phyloP scores from a whole-genome alignment of 257 asterid species.

The Solanum raphanifolium region DNA sequence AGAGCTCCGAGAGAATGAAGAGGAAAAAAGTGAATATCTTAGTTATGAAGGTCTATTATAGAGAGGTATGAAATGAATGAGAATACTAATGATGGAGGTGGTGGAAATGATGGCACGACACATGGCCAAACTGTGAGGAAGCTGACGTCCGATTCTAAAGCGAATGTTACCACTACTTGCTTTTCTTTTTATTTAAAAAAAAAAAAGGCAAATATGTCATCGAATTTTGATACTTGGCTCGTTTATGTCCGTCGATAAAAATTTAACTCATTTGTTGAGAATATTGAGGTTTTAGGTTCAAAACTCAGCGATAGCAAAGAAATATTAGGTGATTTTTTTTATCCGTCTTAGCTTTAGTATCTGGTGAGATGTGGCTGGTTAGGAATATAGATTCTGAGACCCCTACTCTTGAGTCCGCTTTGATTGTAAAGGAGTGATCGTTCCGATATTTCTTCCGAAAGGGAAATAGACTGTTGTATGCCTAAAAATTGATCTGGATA shows the following conservation, averaged over 20 bases:
- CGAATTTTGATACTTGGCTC: too few relatives aligned
- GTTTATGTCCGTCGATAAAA: too few relatives aligned
- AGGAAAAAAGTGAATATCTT: background rate
- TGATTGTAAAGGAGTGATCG: too few relatives aligned
- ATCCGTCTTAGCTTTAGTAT: too few relatives aligned
- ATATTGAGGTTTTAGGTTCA: too few relatives aligned
- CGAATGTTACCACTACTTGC: background rate
- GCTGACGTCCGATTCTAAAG: conserved; percentile 6
- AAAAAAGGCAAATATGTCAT: background rate
- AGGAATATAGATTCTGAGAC: too few relatives aligned
- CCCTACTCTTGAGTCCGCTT: too few relatives aligned
- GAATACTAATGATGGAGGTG: background rate
- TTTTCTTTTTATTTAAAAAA: background rate
- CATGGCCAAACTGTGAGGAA: background rate
- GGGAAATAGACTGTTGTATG: too few relatives aligned
- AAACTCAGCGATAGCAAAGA: background rate
- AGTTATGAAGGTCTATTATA: background rate
- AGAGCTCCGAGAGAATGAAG: background rate
- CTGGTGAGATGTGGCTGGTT: background rate
- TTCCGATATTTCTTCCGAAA: too few relatives aligned
- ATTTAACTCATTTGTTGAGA: too few relatives aligned
- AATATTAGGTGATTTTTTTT: background rate
- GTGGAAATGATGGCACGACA: background rate
- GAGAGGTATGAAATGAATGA: background rate
- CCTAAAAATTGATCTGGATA: too few relatives aligned